Evolutionary conservation across 148 eudicot genomes (phyloP).

Genomic region (Agrostemma githago): DNA sequence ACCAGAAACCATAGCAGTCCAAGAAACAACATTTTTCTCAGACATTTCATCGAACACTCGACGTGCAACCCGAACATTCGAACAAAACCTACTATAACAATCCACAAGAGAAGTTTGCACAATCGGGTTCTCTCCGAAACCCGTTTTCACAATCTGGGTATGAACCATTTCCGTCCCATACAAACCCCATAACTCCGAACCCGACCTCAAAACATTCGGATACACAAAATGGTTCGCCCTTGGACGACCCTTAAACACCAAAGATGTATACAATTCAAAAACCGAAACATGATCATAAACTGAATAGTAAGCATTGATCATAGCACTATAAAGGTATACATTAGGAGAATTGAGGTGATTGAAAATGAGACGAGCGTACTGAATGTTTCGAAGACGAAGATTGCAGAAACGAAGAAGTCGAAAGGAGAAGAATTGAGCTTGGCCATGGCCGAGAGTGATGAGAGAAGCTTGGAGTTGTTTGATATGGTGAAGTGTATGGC

Average conservation of each 20-base stretch:
- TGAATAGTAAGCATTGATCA: constrained; percentile 57
- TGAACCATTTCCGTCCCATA: constrained; percentile 52
- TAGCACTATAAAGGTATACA: constrained; percentile 59
- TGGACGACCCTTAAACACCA: constrained; percentile 32
- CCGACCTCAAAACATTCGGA: constrained; percentile 46
- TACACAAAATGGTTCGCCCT: constrained; percentile 54
- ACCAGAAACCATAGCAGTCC: constrained; percentile 77
- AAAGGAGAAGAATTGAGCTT: constrained; percentile 57
- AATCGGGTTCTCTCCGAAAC: constrained; percentile 58
- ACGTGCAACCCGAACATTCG: constrained; percentile 41
- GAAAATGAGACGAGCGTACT: constrained; percentile 54
- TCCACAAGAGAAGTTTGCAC: constrained; percentile 66
- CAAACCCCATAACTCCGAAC: constrained; percentile 36
- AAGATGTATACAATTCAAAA: constrained; percentile 35
- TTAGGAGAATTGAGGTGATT: constrained; percentile 45
- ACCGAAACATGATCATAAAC: constrained; percentile 29
- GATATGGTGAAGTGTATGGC: constrained; percentile 39
- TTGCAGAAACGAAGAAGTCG: constrained; percentile 56
- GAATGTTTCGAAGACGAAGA: constrained; percentile 38
- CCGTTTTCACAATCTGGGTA: constrained; percentile 60
- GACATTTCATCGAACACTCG: constrained; percentile 70
- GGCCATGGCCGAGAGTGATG: constrained; percentile 50
- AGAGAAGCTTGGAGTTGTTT: constrained; percentile 62
- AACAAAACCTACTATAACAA: constrained; percentile 43
- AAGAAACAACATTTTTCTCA: constrained; percentile 64